These are phyloP conservation scores for Skeletonema marinoi DNA, from an alignment of 108 stramenopile genomes.

Conservation along the genomic window DNA sequence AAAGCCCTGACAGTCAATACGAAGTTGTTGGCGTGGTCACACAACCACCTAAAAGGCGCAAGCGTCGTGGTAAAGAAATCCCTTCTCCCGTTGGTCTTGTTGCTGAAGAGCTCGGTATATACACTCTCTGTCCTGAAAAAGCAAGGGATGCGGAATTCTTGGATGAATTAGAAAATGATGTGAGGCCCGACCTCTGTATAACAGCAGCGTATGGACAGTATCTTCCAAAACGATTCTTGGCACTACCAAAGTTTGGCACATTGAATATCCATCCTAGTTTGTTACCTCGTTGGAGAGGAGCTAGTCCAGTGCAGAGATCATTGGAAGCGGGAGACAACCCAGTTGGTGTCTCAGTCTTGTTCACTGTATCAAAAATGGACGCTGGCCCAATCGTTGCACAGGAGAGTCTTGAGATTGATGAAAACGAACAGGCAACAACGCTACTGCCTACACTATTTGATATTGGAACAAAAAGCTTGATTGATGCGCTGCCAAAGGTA, in stretches of 20 bases:
- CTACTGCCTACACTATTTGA: conserved; percentile 89
- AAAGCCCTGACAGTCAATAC: conserved; percentile 54
- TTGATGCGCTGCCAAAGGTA: conserved; percentile 80
- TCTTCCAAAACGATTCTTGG: conserved; percentile 89
- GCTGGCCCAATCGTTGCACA: conserved; percentile 94
- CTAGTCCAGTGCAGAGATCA: conserved; percentile 95
- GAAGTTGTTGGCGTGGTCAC: conserved; percentile 92
- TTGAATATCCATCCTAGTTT: conserved; percentile 97
- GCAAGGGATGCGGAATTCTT: conserved; percentile 90
- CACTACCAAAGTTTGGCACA: conserved; percentile 87
- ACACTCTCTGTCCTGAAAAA: conserved; percentile 86
- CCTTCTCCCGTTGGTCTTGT: conserved; percentile 86
- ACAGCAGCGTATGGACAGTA: conserved; percentile 98
- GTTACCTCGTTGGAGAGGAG: conserved; percentile 94
- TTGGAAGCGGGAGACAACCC: conserved; percentile 85
- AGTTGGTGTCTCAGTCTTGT: conserved; percentile 93
- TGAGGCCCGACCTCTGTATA: conserved; percentile 94
- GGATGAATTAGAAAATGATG: conserved; percentile 54
- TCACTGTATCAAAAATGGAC: conserved; percentile 97
- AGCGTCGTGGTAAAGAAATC: conserved; percentile 79
- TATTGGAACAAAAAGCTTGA: conserved; percentile 80
- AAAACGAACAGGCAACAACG: conserved; percentile 85
- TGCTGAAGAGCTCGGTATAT: conserved; percentile 80
- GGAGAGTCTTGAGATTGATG: conserved; percentile 57
- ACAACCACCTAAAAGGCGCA: conserved; percentile 90